phyloP scores from a whole-genome alignment of 208 protist genomes.

The Trypanosoma avium region DNA sequence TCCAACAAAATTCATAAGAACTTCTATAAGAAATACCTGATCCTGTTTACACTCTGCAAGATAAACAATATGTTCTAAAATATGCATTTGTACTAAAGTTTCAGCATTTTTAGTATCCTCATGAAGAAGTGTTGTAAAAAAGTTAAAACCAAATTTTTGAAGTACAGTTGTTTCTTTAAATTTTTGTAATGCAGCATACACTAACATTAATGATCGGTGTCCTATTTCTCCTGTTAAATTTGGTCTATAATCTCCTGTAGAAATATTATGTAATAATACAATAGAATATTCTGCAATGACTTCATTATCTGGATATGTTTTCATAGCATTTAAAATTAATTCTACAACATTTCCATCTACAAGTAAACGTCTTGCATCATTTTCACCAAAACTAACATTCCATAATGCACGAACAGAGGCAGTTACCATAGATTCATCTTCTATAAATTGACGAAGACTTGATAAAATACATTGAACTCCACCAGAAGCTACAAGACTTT shows the following conservation, averaged over 20 bases:
- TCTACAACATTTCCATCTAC: slow-evolving; percentile 45
- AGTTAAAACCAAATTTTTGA: slow-evolving; percentile 84
- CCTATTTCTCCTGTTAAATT: slow-evolving; percentile 44
- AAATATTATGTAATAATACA: slow-evolving; percentile 81
- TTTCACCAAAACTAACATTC: slow-evolving; percentile 75
- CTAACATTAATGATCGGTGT: slow-evolving; percentile 37
- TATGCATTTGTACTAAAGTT: slow-evolving; percentile 41
- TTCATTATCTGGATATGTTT: slow-evolving; percentile 57
- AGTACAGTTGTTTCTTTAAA: slow-evolving; percentile 63
- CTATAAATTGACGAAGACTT: slow-evolving; percentile 52
- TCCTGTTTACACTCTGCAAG: slow-evolving; percentile 55
- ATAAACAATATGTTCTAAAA: slow-evolving; percentile 59
- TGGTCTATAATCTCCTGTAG: slow-evolving; percentile 28
- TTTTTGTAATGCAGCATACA: slow-evolving; percentile 50
- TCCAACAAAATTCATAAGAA: slow-evolving; percentile 64
- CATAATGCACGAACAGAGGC: slow-evolving; percentile 74
- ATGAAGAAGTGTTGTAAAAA: slow-evolving; percentile 64
- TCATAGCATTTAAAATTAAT: slow-evolving; percentile 58
- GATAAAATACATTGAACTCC: slow-evolving; percentile 61
- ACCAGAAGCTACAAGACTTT: slow-evolving; percentile 48
- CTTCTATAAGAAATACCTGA: slow-evolving; percentile 85
- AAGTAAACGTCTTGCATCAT: slow-evolving; percentile 37
- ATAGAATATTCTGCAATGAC: slow-evolving; percentile 65
- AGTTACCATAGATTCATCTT: slow-evolving; percentile 52
- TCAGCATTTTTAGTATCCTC: slow-evolving; percentile 44